A percentile compares a stretch with the other conserved stretches of the same genome.
phyloP scores from a whole-genome alignment of 352 stramenopile genomes.

The Pythium dissimile region DNA sequence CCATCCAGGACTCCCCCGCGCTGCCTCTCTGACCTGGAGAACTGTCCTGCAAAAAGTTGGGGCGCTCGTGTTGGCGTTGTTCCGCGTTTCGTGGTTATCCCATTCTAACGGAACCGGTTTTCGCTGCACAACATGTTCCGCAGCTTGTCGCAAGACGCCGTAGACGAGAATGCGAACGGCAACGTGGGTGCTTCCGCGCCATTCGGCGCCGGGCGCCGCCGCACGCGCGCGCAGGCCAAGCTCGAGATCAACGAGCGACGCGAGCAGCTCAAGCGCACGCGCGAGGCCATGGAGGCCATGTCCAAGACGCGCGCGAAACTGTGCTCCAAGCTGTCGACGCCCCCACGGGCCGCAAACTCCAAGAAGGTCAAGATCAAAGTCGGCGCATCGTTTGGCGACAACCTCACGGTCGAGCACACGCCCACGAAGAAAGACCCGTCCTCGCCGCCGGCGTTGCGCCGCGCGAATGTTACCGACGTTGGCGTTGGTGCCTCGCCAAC shows the following conservation, averaged over 20 bases:
- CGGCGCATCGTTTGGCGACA: constrained; percentile 28
- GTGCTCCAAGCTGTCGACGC: not conserved
- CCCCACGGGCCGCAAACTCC: not conserved
- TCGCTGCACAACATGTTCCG: constrained; percentile 10
- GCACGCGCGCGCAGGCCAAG: constrained; percentile 31
- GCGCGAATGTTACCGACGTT: not conserved
- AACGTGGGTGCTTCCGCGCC: not conserved
- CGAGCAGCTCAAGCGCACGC: constrained; percentile 30
- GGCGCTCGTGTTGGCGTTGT: not conserved
- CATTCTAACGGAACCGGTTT: constrained; percentile 1
- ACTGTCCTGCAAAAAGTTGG: not conserved
- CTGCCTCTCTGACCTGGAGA: no score
- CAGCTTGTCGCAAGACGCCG: constrained; percentile 16
- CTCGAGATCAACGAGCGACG: constrained; percentile 25
- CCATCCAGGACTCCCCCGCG: not conserved
- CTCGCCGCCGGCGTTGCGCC: constrained; percentile 18
- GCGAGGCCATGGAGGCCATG: constrained; percentile 21
- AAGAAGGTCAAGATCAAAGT: constrained; percentile 7
- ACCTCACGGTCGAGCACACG: constrained; percentile 37
- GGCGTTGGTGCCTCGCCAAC: not conserved
- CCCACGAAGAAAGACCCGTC: constrained; percentile 36
- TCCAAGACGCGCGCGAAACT: not conserved
- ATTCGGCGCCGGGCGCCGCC: constrained; percentile 12
- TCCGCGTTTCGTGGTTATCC: not conserved
- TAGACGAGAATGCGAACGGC: constrained; percentile 1